Evolutionary conservation across 768 basidiomycete species (phyloP), one percentile per base, ranked within the genome.

Genomic region (Pleurotus eryngii): DNA sequence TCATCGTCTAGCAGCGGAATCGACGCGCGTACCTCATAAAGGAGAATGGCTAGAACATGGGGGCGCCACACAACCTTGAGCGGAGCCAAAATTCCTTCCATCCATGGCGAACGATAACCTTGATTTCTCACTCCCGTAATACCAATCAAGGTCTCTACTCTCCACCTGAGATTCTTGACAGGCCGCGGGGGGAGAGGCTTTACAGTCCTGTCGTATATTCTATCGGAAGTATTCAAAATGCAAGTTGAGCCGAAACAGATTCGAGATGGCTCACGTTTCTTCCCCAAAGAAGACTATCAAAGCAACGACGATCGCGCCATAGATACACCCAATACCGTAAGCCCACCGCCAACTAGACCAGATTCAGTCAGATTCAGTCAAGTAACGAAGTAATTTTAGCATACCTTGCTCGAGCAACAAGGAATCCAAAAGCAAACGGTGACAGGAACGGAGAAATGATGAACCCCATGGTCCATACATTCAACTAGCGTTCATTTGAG

Each of bases 401-500:
- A 49, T 46, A 56, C 55, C 72, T 76, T 15, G 79, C 74, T 4
- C 80, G 73, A 0, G 84, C 85, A 2, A 84, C 83, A 4, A 88
- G 72, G 74, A 87, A 89, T 3, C 87, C 86, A 59, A 87, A 83
- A 0, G 81, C 76, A 63, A 86, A 87, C 0, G 87, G 87, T 2
- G 84, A 85, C 8, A 82, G 63, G 73, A 84, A 84, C 8, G 82
- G 84, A 12, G 84, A 84, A 24, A 86, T 67, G 63, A 89, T 79
- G 71, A 88, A 86, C 1, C 85, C 87, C 79, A 89, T 83, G 3
- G 86, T 87, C 87, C 86, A 87, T 49, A 84, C 69, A 61, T 85
- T 86, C 37, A 88, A 75, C 84, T 86, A 58, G 14, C 15, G 5
- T 15, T 9, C 14, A 18, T 24, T 53, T 38, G 15, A 26, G 37